Evolutionary conservation across 192 early-diverging fungal genomes (phyloP).

Genomic region (Coemansia sp.): DNA sequence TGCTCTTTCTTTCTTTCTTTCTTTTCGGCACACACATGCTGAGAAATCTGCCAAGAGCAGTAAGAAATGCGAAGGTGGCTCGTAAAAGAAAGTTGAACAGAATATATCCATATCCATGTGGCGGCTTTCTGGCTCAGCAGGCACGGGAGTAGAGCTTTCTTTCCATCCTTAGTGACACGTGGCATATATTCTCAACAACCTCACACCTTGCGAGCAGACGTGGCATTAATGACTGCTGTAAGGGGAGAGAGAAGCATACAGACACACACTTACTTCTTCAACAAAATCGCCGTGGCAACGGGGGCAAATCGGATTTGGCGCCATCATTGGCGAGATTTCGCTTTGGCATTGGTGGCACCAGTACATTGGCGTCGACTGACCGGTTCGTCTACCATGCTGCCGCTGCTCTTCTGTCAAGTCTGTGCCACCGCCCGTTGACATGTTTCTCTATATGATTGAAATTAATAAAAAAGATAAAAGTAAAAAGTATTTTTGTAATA

Average conservation of each 20-base stretch:
- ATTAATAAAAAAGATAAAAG: background rate
- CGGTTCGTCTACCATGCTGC: background rate
- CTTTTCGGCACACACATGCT: no score
- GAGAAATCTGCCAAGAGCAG: no score
- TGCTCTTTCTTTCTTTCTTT: no score
- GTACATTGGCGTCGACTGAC: slow-evolving; percentile 22
- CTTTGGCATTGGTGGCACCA: slow-evolving; percentile 68
- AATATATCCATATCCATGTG: background rate
- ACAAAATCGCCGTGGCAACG: slow-evolving; percentile 76
- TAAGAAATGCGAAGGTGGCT: background rate
- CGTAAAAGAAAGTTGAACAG: background rate
- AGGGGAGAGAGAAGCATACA: background rate
- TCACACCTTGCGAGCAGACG: background rate
- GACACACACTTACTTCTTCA: slow-evolving; percentile 67
- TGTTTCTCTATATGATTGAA: slow-evolving; percentile 5
- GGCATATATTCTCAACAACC: background rate
- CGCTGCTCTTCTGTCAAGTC: slow-evolving; percentile 10
- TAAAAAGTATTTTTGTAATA: background rate
- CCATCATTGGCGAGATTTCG: slow-evolving; percentile 69
- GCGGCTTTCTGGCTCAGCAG: background rate
- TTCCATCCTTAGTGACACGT: background rate
- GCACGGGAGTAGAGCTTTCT: background rate
- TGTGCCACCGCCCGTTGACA: slow-evolving; percentile 19
- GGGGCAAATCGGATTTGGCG: slow-evolving; percentile 78
- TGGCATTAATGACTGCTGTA: background rate